Evolutionary conservation across 192 early-diverging fungal species (phyloP), one percentile per base, ranked within the genome.

Genomic region (Cetraspora pellucida): DNA sequence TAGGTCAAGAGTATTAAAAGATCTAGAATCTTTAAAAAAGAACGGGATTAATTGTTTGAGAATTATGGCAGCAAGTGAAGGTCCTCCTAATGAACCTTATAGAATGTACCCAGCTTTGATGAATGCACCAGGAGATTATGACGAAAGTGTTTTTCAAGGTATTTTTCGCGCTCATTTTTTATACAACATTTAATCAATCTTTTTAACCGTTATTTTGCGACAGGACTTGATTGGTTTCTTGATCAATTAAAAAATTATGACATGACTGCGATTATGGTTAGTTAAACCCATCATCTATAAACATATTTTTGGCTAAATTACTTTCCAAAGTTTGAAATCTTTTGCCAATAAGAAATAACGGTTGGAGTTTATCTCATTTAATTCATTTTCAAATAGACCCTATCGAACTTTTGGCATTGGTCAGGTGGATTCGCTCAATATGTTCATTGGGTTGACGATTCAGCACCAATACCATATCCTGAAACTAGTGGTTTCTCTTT

Each of bases 391-490:
- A 19, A 37, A 79, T 72, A 90, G 63, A 81, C 85, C 9, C 68
- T 91, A 27, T 78, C 74, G 44, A 91, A 91, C 75, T 92, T 85
- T 80, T 92, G 91, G 91, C 89, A 91, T 14, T 92, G 91, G 91
- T 88, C 87, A 78, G 91, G 91, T 45, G 89, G 89, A 11, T 83
- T 82, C 30, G 77, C 87, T 0, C 91, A 92, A 79, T 87, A 89
- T 68, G 87, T 91, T 17, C 79, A 81, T 77, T 92, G 91, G 90
- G 82, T 83, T 2, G 85, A 85, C 3, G 67, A 81, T 21, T 79
- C 81, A 0, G 58, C 66, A 14, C 23, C 64, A 30, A 89, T 91
- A 54, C 91, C 91, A 31, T 91, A 90, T 65, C 90, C 89, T 17
- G 64, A 59, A 28, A 82, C 85, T 83, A 84, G 71, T 83, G 84